Evolutionary conservation across 768 basidiomycete genomes (phyloP).

Genomic region (Auricularia heimuer): DNA sequence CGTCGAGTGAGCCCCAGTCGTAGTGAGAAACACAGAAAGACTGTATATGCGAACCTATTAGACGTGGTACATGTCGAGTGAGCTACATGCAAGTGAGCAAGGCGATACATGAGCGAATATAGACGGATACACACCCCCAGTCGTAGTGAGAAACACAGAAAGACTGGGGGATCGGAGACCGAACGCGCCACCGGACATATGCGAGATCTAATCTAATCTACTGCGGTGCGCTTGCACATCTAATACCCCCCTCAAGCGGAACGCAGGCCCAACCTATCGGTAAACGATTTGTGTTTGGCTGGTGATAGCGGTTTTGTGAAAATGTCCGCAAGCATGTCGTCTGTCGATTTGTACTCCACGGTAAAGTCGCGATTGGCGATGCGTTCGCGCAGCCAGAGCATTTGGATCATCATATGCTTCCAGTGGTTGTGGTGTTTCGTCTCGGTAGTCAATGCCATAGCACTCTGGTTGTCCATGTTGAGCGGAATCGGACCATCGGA

Average conservation of each 20-base stretch:
- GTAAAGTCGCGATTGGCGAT: slow-evolving; percentile 12
- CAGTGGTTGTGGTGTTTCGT: slow-evolving; percentile 21
- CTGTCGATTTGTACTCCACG: slow-evolving; percentile 21
- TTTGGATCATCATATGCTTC: slow-evolving; percentile 28
- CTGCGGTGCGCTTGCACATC: neutral
- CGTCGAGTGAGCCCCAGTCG: no score
- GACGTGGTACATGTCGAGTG: no score
- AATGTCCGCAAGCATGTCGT: slow-evolving; percentile 28
- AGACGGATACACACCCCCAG: no score
- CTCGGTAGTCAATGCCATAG: slow-evolving; percentile 18
- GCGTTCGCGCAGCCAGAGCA: neutral
- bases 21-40: no score
- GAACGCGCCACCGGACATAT: no score
- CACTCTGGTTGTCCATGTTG: slow-evolving; percentile 19
- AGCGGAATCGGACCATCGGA: neutral
- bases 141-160: no score
- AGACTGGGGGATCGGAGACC: no score
- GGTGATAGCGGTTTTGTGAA: slow-evolving; percentile 30
- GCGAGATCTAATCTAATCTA: no score
- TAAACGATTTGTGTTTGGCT: neutral
- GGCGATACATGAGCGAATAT: no score
- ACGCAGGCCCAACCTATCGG: neutral
- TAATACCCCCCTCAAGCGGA: neutral
- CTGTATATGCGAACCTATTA: no score
- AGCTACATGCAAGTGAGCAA: no score